These are phyloP conservation scores for Pseudogymnoascus sp. DNA, from an alignment of 2,329 filamentous ascomycete genomes.

Conservation along the genomic window DNA sequence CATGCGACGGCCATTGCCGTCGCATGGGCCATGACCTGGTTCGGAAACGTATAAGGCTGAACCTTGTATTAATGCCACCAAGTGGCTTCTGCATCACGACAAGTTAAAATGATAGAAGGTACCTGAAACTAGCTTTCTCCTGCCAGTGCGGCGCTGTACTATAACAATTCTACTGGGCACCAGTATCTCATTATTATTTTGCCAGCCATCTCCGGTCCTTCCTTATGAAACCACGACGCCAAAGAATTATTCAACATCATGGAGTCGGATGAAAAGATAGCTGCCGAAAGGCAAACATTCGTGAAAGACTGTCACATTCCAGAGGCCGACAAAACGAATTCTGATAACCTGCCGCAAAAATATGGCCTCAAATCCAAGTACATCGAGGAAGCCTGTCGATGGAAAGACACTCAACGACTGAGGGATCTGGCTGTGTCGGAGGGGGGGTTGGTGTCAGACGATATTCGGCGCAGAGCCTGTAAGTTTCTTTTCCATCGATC, in stretches of 20 bases:
- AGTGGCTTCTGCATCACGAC: constrained; percentile 2
- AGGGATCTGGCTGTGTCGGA: constrained; percentile 50
- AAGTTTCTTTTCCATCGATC: constrained; percentile 35
- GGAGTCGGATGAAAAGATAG: not conserved
- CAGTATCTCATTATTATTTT: not conserved
- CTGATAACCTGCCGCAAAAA: not conserved
- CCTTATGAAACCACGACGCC: not conserved
- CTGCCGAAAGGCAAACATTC: not conserved
- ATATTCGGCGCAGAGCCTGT: constrained; percentile 69
- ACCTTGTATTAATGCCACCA: constrained; percentile 3
- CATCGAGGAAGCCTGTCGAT: constrained; percentile 48
- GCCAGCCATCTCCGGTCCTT: not conserved
- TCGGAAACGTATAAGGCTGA: not conserved
- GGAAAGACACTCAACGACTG: constrained; percentile 47
- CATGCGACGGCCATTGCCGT: not conserved
- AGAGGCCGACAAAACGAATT: not conserved
- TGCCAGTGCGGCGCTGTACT: not conserved
- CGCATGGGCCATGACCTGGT: not conserved
- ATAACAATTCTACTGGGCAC: constrained; percentile 1
- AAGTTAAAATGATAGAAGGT: not conserved
- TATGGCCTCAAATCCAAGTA: not conserved
- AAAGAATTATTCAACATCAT: not conserved
- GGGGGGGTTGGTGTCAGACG: constrained; percentile 61
- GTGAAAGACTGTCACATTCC: constrained; percentile 39
- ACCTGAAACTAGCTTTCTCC: not conserved